A percentile compares a stretch with the other conserved stretches of the same genome.
Evolutionary conservation across 1,139 yeast species (phyloP).

Genomic region (Blastobotrys persicus): DNA sequence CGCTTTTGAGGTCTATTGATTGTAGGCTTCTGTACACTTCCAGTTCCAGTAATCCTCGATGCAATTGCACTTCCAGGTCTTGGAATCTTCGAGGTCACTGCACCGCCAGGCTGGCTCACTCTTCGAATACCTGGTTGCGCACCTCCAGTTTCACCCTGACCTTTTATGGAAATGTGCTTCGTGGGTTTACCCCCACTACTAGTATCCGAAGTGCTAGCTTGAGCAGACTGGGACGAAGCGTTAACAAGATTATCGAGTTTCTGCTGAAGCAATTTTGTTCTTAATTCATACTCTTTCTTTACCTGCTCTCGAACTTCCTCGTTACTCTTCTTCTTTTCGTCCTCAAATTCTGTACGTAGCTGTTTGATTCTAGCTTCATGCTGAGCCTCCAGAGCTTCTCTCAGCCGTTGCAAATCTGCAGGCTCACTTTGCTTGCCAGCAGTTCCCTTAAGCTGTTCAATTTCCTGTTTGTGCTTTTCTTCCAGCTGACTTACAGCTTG

Average conservation of each 20-base stretch:
- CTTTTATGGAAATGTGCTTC: conserved; percentile 4
- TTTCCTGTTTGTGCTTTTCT: conserved; percentile 14
- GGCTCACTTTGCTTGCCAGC: conserved; percentile 10
- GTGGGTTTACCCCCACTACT: background rate
- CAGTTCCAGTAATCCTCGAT: background rate
- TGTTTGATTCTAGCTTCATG: conserved; percentile 10
- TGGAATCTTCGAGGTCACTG: background rate
- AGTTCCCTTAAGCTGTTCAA: conserved; percentile 14
- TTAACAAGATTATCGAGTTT: conserved; percentile 33
- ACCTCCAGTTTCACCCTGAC: conserved; percentile 5
- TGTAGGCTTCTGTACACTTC: conserved; percentile 1
- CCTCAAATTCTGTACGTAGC: conserved; percentile 19
- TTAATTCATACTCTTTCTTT: conserved; percentile 34
- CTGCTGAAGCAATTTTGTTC: conserved; percentile 35
- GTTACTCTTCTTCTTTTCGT: conserved; percentile 23
- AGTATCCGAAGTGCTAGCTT: conserved; percentile 9
- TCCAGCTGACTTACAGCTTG: conserved; percentile 10
- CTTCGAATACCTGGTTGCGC: background rate
- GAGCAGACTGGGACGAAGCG: conserved; percentile 11
- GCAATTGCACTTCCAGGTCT: background rate
- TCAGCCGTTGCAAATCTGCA: conserved; percentile 5
- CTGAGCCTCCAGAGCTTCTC: conserved; percentile 14
- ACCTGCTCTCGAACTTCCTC: conserved; percentile 24
- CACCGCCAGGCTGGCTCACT: conserved; percentile 7
- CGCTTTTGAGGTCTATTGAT: conserved; percentile 11